Evolutionary conservation across 2,329 filamentous ascomycete species (phyloP), one percentile per base, ranked within the genome.

Genomic region (Calonectria montana): DNA sequence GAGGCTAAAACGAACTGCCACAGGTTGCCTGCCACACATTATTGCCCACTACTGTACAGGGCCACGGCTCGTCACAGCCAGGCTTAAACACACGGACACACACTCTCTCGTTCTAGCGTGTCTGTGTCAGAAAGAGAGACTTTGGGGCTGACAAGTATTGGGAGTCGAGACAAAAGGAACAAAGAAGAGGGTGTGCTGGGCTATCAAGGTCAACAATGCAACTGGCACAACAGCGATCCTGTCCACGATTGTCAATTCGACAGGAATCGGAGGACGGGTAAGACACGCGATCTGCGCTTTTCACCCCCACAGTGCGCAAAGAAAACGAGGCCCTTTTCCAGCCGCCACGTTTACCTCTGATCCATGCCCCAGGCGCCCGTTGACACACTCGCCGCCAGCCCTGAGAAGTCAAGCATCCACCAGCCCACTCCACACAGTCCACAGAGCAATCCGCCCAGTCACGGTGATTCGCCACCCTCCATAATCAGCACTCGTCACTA

Each of bases 261-360:
- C 31, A 55, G 62, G 50, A 62, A 31, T 62, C 21, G 37, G 39
- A 16, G 39, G 37, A 62, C 25, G 57, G 57, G 29, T 29, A 62
- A 37, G 18, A 62, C 57, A 62, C 25, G 23, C 57, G 57, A 70
- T 70, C 63, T 62, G 45, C 68, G 29, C 43, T 25, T 45, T 48
- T 50, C 37, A 23, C 31, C 47, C 48, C 31, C 71, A 78, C 75
- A 78, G 77, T 78, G 76, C 69, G 65, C 18, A 31, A 45, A 35
- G 47, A 47, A 25, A 64, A 64, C 64, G 29, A 39, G 43, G 63
- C 18, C 31, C 67, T 57, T 75, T 71, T 71, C 71, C 75, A 74
- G 71, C 74, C 77, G 77, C 77, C 77, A 78, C 77, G 77, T 78
- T 78, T 77, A 39, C 75, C 73, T 73, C 75, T 48, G 57, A 75